Conservation (phyloP, 441 rosid genomes). For the Euphorbia celastroides region DNA sequence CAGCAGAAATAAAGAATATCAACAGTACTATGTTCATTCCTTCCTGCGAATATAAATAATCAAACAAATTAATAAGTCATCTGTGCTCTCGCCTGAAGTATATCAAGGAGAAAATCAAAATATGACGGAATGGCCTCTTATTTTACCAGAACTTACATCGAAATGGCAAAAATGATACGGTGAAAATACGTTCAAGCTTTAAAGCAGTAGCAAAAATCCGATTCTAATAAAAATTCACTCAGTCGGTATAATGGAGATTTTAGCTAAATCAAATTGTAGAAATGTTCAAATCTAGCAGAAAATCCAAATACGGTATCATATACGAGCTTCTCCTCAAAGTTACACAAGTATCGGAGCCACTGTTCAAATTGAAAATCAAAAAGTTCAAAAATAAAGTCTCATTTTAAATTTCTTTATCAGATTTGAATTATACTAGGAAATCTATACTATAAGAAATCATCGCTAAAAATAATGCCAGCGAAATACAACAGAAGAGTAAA, state of each 20-base stretch:
- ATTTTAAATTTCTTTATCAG: not conserved
- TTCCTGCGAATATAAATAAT: not conserved
- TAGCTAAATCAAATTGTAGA: not conserved
- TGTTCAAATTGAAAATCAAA: not conserved
- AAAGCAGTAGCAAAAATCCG: not conserved
- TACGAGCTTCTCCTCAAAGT: not conserved
- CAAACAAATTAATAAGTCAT: not conserved
- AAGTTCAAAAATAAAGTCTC: not conserved
- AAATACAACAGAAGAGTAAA: not conserved
- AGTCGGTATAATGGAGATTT: not conserved
- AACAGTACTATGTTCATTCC: not conserved
- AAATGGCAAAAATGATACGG: not conserved
- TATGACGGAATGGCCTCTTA: not conserved
- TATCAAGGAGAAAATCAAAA: not conserved
- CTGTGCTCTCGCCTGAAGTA: not conserved
- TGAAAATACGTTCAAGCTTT: not conserved
- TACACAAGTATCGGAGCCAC: not conserved
- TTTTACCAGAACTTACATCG: not conserved
- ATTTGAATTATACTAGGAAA: not conserved
- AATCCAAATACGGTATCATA: not conserved
- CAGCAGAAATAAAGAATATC: not conserved
- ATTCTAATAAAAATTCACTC: not conserved
- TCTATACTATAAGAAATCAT: not conserved
- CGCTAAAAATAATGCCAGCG: not conserved
- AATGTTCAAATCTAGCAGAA: not conserved